Evolutionary conservation across 768 basidiomycete species (phyloP).

Genomic region (Symmetrospora coprosmae): DNA sequence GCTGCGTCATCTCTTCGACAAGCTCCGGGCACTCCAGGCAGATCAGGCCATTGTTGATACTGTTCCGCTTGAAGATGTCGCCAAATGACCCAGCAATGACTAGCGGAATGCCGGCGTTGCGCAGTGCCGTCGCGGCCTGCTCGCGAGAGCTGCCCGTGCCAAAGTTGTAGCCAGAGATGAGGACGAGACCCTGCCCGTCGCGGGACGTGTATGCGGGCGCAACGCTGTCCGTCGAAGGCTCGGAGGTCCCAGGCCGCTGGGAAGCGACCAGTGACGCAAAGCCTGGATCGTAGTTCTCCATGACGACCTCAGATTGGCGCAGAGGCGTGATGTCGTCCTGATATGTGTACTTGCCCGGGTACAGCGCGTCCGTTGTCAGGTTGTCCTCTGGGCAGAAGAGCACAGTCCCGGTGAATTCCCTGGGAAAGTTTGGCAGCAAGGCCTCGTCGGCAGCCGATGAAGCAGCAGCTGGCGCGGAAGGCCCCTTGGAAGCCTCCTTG

Average conservation of each 20-base stretch:
- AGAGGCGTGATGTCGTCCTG: constrained; percentile 96
- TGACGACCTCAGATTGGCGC: constrained; percentile 85
- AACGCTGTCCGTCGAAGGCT: constrained; percentile 21
- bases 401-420: constrained; percentile 64
- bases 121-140: constrained; percentile 94
- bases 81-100: constrained; percentile 97
- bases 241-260: constrained; percentile 31
- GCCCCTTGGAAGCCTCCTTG: constrained; percentile 32
- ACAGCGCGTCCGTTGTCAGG: constrained; percentile 92
- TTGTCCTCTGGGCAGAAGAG: constrained; percentile 93
- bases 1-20: constrained; percentile 62
- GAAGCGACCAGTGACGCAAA: constrained; percentile 52
- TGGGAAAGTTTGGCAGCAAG: constrained; percentile 68
- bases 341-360: constrained; percentile 98
- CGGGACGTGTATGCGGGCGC: constrained; percentile 19
- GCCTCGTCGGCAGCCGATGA: constrained; percentile 44
- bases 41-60: constrained; percentile 95
- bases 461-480: constrained; percentile 34
- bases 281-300: constrained; percentile 94
- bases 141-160: constrained; percentile 97
- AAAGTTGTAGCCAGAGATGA: constrained; percentile 92
- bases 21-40: constrained; percentile 86
- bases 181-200: constrained; percentile 48
- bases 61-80: constrained; percentile 97
- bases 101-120: constrained; percentile 77